phyloP scores from a whole-genome alignment of 2,329 filamentous ascomycete genomes.

The Ceratocystis cubensis region DNA sequence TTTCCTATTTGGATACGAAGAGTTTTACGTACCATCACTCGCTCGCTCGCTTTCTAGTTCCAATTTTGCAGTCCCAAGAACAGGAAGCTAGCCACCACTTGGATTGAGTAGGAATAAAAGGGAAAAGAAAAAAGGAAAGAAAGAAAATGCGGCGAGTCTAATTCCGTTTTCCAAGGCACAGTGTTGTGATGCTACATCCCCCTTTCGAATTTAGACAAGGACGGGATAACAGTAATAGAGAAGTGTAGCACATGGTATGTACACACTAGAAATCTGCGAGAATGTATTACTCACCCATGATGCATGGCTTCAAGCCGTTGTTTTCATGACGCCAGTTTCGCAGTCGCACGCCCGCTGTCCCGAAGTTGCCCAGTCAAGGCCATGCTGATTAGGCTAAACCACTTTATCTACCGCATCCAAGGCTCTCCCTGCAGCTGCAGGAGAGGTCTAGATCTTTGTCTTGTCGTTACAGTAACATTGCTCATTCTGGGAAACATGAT shows the following conservation, averaged over 20 bases:
- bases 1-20: neutral
- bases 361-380: neutral
- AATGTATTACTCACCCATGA: neutral
- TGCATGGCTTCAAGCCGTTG: neutral
- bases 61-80: neutral
- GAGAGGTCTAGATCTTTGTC: neutral
- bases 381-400: neutral
- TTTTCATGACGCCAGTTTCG: neutral
- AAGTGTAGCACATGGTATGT: neutral
- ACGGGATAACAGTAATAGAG: neutral
- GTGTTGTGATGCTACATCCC: neutral
- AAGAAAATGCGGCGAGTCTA: neutral
- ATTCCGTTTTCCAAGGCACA: neutral
- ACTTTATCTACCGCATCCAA: neutral
- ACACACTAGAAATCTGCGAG: too few relatives aligned
- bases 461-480: neutral
- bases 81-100: neutral
- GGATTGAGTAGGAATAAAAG: neutral
- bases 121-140: neutral
- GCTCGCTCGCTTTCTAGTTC: neutral
- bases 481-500: neutral
- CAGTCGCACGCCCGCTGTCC: neutral
- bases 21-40: neutral
- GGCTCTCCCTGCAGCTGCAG: neutral
- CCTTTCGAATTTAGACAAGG: neutral